Base-by-base conservation (phyloP, 148 eudicot species). In the Dianthus caryophyllus region DNA sequence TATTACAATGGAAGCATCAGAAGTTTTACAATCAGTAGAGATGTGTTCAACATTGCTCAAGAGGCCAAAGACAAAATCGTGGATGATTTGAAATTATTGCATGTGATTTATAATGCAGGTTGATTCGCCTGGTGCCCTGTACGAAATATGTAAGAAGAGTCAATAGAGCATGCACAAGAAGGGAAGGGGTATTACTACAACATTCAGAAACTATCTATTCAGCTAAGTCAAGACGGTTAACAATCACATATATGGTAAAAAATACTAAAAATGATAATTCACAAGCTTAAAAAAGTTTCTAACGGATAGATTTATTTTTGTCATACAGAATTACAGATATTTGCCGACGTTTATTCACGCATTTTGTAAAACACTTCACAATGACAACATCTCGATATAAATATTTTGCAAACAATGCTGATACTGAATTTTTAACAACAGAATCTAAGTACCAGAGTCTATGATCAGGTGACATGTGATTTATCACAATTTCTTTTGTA, bases 1-100 rank as follows among this genome's bases (percentile, higher is more conserved):
- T 44, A 47, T 27, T 44, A 65, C 56, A 50, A 17, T 36, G 30
- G 61, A 74, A 55, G 64, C 77, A 67, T 71, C 59, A 61, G 59
- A 38, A 58, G 0, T 30, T 70, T 38, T 60, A 22, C 31, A 24
- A 50, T 46, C 62, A 61, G 53, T 51, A 36, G 36, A 69, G 20
- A 33, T 61, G 22, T 24, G 47, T 67, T 22, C 49, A 6, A 51
- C 46, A 27, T 51, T 67, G 57, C 33, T 53, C 69, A 60, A 71
- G 60, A 53, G 48, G 39, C 18, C 69, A 16, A 46, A n/a, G 53
- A n/a, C 52, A 22, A 9, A 52, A 53, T 15, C 20, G 10, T 10
- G 65, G 21, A 71, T 49, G 60, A 30, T 18, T n/a, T 66, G 49
- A 47, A 60, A 76, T 44, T 67, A 62, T 59, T 61, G 30, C 41